Percentiles rank a stretch among this genome's conserved stretches.
phyloP scores from a whole-genome alignment of 2,329 filamentous ascomycete genomes.

The Taxawa tesnikishii region DNA sequence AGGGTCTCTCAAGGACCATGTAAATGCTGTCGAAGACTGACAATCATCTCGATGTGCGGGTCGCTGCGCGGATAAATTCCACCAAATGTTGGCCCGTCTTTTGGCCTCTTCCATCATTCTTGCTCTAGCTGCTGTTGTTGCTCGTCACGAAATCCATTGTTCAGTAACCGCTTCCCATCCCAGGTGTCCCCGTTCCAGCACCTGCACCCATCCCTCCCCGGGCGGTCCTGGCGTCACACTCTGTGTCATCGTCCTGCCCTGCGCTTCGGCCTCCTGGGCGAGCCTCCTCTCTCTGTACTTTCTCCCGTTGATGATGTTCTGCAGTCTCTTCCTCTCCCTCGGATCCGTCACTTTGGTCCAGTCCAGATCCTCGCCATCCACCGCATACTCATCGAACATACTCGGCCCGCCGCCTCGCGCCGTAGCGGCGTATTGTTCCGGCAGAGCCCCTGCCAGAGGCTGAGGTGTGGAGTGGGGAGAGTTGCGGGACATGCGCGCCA shows the following conservation, averaged over 20 bases:
- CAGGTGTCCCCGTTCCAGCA: no score
- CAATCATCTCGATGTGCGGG: no score
- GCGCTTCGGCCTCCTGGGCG: constrained; percentile 7
- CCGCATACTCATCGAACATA: constrained; percentile 18
- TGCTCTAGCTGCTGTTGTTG: no score
- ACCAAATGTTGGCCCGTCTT: no score
- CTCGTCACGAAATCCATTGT: no score
- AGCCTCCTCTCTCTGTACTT: constrained; percentile 24
- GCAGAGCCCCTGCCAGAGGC: constrained; percentile 1
- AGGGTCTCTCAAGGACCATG: no score
- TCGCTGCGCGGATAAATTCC: no score
- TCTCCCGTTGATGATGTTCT: constrained; percentile 27
- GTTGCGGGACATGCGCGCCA: constrained; percentile 1
- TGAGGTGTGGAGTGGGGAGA: not conserved
- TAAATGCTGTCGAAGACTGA: no score
- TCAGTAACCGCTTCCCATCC: no score
- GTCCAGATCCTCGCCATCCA: constrained; percentile 25
- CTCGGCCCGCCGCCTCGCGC: constrained; percentile 9
- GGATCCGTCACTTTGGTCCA: constrained; percentile 26
- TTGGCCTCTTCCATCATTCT: no score
- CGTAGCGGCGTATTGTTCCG: constrained; percentile 10
- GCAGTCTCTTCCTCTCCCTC: constrained; percentile 22
- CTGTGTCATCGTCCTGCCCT: not conserved
- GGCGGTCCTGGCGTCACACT: not conserved
- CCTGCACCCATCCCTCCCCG: no score